A percentile compares a stretch with the other conserved stretches of the same genome.
Evolutionary conservation across 169 alveolate genomes (phyloP).

Genomic region (Besnoitia besnoiti): DNA sequence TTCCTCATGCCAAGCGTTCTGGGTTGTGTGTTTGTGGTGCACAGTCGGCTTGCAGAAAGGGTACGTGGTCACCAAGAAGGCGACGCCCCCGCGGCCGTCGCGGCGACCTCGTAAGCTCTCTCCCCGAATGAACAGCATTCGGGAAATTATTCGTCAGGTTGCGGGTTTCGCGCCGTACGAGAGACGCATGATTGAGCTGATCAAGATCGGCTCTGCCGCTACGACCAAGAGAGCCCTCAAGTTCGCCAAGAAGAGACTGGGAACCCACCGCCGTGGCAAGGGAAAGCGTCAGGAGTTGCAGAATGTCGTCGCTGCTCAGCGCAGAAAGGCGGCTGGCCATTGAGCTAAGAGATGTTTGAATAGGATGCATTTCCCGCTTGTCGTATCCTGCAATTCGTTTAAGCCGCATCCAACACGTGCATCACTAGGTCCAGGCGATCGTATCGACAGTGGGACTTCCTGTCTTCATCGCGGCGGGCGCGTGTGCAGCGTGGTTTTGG

Average conservation of each 20-base stretch:
- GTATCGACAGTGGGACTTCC: no score
- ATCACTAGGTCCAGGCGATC: no score
- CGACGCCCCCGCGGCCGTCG: slow-evolving; percentile 71
- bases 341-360: no score
- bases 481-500: not conserved
- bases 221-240: slow-evolving; percentile 97
- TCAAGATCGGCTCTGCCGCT: slow-evolving; percentile 97
- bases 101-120: slow-evolving; percentile 65
- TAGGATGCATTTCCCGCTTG: no score
- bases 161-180: slow-evolving; percentile 99
- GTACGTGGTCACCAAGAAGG: slow-evolving; percentile 71
- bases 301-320: slow-evolving; percentile 53
- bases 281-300: slow-evolving; percentile 87
- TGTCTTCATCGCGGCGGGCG: no score
- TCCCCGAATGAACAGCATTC: slow-evolving; percentile 54
- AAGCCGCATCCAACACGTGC: no score
- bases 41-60: slow-evolving; percentile 76
- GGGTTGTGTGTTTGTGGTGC: not conserved
- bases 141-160: slow-evolving; percentile 80
- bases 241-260: slow-evolving; percentile 98
- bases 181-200: slow-evolving; percentile 96
- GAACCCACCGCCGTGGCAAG: slow-evolving; percentile 99
- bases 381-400: no score
- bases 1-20: not conserved
- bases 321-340: slow-evolving; percentile 66